These are phyloP conservation scores for Sugiyamaella sp. DNA, from an alignment of 1,139 yeast species.

Conservation along the genomic window DNA sequence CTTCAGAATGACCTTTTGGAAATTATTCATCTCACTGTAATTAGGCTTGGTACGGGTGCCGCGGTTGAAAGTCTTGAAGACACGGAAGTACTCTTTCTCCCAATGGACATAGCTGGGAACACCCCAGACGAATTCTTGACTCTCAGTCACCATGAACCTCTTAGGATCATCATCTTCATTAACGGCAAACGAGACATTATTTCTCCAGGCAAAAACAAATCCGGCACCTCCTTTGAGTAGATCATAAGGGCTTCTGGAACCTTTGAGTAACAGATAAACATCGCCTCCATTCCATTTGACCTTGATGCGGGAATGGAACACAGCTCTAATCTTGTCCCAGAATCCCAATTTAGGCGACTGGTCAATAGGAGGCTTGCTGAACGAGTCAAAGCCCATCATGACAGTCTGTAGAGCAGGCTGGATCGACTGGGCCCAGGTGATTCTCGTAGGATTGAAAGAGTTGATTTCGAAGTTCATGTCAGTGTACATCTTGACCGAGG, in stretches of 20 bases:
- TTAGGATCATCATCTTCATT: slow-evolving; percentile 66
- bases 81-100: slow-evolving; percentile 40
- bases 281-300: slow-evolving; percentile 56
- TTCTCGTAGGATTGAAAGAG: slow-evolving; percentile 63
- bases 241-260: slow-evolving; percentile 76
- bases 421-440: slow-evolving; percentile 85
- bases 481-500: slow-evolving; percentile 73
- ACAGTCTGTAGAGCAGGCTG: slow-evolving; percentile 84
- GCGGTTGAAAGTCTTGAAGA: slow-evolving; percentile 28
- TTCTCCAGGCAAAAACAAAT: slow-evolving; percentile 75
- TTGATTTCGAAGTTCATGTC: slow-evolving; percentile 59
- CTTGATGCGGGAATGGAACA: slow-evolving; percentile 58
- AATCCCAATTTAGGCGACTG: slow-evolving; percentile 81
- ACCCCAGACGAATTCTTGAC: slow-evolving; percentile 70
- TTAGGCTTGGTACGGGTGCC: slow-evolving; percentile 32
- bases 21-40: slow-evolving; percentile 34
- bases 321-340: slow-evolving; percentile 72
- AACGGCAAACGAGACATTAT: slow-evolving; percentile 60
- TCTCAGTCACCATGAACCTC: slow-evolving; percentile 62
- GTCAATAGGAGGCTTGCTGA: slow-evolving; percentile 80
- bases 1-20: slow-evolving; percentile 55
- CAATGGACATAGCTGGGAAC: slow-evolving; percentile 52
- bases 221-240: slow-evolving; percentile 75
- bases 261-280: slow-evolving; percentile 57
- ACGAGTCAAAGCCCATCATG: slow-evolving; percentile 78